Base-by-base conservation (phyloP, 2,329 filamentous ascomycete species). In the Fusarium pseudocircinatum region DNA sequence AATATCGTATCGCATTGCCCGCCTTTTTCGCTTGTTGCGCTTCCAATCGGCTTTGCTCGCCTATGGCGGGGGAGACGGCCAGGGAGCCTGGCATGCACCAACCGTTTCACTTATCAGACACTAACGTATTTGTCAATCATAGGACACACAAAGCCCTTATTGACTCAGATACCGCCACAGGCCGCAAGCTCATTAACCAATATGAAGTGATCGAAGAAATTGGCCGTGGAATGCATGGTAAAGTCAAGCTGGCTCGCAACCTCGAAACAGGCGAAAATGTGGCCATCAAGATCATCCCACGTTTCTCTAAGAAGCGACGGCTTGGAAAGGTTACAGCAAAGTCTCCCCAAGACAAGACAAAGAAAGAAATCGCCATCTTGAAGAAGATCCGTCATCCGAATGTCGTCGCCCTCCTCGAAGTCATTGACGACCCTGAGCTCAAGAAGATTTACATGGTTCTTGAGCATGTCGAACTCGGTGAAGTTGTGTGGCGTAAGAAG, bases 311-410 rank as follows among this genome's bases (percentile, higher is more conserved):
- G 84, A 94, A 94, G 77, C 91, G 95, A 63, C 93, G 96, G 32
- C 87, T 99, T n/a, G 96, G 96, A 60, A 93, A 93, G 79, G 92
- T 96, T 63, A 91, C 88, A 4, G 89, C 90, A 69, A 83, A 85
- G 78, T 89, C 89, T 2, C 89, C 88, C 7, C 88, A 91, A 78
- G 92, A 94, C 82, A 96, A 95, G 85, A 94, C 94, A 63, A 98
- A 97, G 85, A 93, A 93, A 80, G 96, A 99, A 84, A 97, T 99
- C 72, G 96, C 96, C 79, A 98, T 99, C 65, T 87, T 99, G 78
- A 99, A 99, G 83, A 99, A 99, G 85, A 97, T 97, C 60, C 92
- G 96, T 36, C 96, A 99, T 82, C 92, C 94, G n/a, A 98, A 99
- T 79, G 94, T 99, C 44, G 96, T 99, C 71, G 95, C 94, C 77